These are phyloP conservation scores for Jamesozyma lodderae DNA, from an alignment of 805 yeast species.

Conservation along the genomic window DNA sequence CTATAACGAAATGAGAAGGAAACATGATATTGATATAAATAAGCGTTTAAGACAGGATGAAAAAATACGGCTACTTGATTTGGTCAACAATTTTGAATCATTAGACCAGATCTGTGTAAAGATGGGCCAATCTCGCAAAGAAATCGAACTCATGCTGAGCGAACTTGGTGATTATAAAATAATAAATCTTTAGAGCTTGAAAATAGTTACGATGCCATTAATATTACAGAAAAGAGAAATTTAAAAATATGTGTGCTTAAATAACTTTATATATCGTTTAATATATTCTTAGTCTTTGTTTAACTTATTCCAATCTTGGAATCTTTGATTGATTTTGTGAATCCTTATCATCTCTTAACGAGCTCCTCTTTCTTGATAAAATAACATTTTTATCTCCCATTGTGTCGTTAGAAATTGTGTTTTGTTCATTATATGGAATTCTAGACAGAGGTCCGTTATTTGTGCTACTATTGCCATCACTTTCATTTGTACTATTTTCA, in stretches of 20 bases:
- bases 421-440: too few species aligned
- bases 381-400: too few species aligned
- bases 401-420: too few species aligned
- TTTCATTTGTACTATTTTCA: background rate
- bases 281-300: background rate
- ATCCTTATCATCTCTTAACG: too few species aligned
- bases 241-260: background rate
- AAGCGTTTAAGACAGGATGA: constrained; percentile 6
- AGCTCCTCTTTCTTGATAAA: too few species aligned
- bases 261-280: background rate
- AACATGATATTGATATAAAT: background rate
- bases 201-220: background rate
- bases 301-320: constrained; percentile 2
- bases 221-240: background rate
- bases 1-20: constrained; percentile 4
- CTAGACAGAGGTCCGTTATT: background rate
- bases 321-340: constrained; percentile 1
- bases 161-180: constrained; percentile 43
- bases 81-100: constrained; percentile 44
- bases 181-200: constrained; percentile 30
- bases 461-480: background rate
- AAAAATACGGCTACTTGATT: constrained; percentile 32
- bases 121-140: constrained; percentile 44
- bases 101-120: constrained; percentile 67
- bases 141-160: constrained; percentile 43